phyloP scores from a whole-genome alignment of 2,329 filamentous ascomycete species.

The Fusarium metavorans region DNA sequence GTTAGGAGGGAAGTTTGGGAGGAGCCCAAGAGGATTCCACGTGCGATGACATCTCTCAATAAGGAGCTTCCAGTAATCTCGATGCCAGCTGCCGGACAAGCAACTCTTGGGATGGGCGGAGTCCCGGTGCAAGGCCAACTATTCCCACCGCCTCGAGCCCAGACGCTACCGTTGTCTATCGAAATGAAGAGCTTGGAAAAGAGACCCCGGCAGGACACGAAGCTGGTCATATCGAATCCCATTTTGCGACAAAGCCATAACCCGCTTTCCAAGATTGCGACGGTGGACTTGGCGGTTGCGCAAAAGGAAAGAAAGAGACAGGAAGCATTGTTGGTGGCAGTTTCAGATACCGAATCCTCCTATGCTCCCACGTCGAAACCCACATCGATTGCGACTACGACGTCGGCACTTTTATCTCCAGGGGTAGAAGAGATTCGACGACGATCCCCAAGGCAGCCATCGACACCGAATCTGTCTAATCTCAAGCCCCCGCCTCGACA shows the following conservation, averaged over 20 bases:
- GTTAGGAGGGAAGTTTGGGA: conserved; percentile 57
- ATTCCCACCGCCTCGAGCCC: conserved; percentile 55
- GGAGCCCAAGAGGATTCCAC: conserved; percentile 37
- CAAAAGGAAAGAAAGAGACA: conserved; percentile 60
- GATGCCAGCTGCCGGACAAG: conserved; percentile 52
- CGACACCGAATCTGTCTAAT: conserved; percentile 22
- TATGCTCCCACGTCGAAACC: conserved; percentile 17
- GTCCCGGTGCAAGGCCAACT: conserved; percentile 55
- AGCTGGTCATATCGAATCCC: conserved; percentile 63
- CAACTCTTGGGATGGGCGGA: conserved; percentile 52
- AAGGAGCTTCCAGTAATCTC: conserved; percentile 53
- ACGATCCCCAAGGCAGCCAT: conserved; percentile 61
- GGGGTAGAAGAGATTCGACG: conserved; percentile 62
- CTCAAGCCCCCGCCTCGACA: conserved; percentile 18
- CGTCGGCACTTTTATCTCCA: conserved; percentile 64
- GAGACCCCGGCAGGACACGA: conserved; percentile 51
- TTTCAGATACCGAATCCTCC: conserved; percentile 3
- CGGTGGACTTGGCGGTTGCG: conserved; percentile 62
- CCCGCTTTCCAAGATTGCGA: conserved; percentile 59
- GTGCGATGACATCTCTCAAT: conserved; percentile 23
- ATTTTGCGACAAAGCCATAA: conserved; percentile 55
- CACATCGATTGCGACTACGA: conserved; percentile 54
- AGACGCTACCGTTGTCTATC: conserved; percentile 37
- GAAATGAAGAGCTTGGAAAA: conserved; percentile 29
- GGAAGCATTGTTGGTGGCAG: conserved; percentile 43